These are phyloP conservation scores for Recurvomyces mirabilis DNA, from an alignment of 495 filamentous ascomycete species.

Conservation along the genomic window DNA sequence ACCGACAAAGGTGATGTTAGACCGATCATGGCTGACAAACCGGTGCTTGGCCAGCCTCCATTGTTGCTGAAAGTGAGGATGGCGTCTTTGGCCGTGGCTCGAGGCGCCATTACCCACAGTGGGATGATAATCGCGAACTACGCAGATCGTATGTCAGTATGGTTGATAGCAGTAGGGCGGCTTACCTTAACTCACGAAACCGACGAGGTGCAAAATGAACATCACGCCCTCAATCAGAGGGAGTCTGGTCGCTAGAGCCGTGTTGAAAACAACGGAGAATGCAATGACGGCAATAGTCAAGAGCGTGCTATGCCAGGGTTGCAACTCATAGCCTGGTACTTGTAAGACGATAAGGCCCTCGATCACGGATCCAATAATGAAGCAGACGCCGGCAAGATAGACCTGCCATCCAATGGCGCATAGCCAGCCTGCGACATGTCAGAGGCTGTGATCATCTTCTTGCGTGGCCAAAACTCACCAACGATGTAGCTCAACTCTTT, in stretches of 20 bases:
- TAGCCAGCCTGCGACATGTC: slow-evolving; percentile 26
- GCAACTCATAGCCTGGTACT: slow-evolving; percentile 6
- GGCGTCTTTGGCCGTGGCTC: slow-evolving; percentile 17
- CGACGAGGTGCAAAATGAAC: slow-evolving; percentile 13
- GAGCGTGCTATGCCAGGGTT: slow-evolving; percentile 16
- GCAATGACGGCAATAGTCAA: slow-evolving; percentile 8
- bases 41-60: slow-evolving; percentile 22
- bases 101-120: slow-evolving; percentile 25
- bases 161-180: background rate
- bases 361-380: slow-evolving; percentile 32
- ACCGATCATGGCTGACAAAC: slow-evolving; percentile 12
- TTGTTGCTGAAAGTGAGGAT: slow-evolving; percentile 23
- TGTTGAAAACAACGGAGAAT: slow-evolving; percentile 16
- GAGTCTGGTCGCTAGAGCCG: slow-evolving; percentile 2
- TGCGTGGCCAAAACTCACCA: slow-evolving; percentile 2
- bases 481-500: slow-evolving; percentile 17
- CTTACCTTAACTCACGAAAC: background rate
- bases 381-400: slow-evolving; percentile 26
- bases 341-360: slow-evolving; percentile 18
- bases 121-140: slow-evolving; percentile 16
- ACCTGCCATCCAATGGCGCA: slow-evolving; percentile 32
- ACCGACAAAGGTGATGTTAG: background rate
- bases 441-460: background rate
- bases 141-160: background rate
- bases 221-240: slow-evolving; percentile 16